Base-by-base conservation (phyloP, 495 filamentous ascomycete species). In the Collariella sp. region DNA sequence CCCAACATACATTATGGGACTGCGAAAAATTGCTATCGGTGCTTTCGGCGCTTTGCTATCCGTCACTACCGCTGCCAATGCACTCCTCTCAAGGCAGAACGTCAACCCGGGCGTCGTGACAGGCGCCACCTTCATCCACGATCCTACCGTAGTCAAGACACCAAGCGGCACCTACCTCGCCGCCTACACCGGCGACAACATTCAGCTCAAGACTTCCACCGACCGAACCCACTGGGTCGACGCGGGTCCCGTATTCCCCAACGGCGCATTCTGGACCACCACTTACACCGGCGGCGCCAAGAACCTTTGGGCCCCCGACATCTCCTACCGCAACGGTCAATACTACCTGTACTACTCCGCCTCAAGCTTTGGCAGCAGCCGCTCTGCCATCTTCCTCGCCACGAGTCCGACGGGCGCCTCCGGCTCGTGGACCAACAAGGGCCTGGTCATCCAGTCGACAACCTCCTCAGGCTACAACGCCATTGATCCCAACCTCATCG, bases 261-360 rank as follows among this genome's bases (percentile, higher is more conserved):
- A 39, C 22, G 47, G 47, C 47, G 47, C 47, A 9, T 36, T 36
- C 13, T 50, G 47, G 47, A 50, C 47, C 12, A 40, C 47, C 5
- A 5, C 35, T 9, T 50, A 50, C 47, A 50, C 47, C 47, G 19
- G 20, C 22, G 47, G 47, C 22, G 22, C 1, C 35, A 24, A 12
- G 22, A 50, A 50, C 47, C 47, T 50, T 23, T 50, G 47, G 47
- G 47, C 47, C 6, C 47, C 47, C 4, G 47, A 50, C 47, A 16
- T 50, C 47, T 50, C 47, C 1, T 50, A 29, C 47, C 47, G 29
- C 47, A 50, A 50, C 47, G 36, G 36, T 2, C 12, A 40, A 36
- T 40, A 50, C 47, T 50, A 50, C 19, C 20, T 50, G 47, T 50
- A 50, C 47, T 50, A 50, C 15, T 50, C 47, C 5, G 47, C 47